A percentile compares a stretch with the other conserved stretches of the same genome.
Conservation (phyloP, 2,329 filamentous ascomycete genomes). For the Sporothrix pallida region DNA sequence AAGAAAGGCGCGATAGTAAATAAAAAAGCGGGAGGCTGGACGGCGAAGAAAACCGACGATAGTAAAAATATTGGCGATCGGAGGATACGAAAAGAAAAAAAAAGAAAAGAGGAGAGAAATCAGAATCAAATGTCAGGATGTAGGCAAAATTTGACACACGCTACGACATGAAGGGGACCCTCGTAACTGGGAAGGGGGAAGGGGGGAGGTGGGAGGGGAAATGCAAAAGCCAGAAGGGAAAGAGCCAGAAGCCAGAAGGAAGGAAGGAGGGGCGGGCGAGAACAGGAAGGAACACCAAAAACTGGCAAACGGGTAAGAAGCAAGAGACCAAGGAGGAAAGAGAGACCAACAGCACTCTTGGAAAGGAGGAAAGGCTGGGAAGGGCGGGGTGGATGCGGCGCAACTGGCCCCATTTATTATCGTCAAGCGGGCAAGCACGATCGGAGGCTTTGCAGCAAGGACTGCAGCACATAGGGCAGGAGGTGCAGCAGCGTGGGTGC, state of each 20-base stretch:
- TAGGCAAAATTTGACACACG: slow-evolving; percentile 26
- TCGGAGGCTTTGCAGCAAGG: slow-evolving; percentile 28
- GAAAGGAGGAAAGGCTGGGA: slow-evolving; percentile 35
- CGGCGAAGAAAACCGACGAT: background rate
- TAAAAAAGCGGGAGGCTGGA: slow-evolving; percentile 7
- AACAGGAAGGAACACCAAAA: no score
- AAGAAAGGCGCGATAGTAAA: slow-evolving; percentile 2
- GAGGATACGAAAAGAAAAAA: background rate
- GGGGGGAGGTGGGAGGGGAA: background rate
- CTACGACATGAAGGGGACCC: slow-evolving; percentile 20
- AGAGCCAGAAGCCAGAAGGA: background rate
- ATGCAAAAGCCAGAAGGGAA: no score
- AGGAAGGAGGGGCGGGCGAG: slow-evolving; percentile 16
- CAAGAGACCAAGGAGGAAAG: slow-evolving; percentile 8
- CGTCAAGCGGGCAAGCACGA: slow-evolving; percentile 29
- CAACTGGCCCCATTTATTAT: slow-evolving; percentile 34
- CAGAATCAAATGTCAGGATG: background rate
- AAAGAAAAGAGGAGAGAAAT: background rate
- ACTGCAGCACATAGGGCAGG: slow-evolving; percentile 23
- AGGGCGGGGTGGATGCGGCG: slow-evolving; percentile 36
- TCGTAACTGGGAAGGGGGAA: slow-evolving; percentile 13
- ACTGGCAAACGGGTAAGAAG: no score
- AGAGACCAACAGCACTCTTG: background rate
- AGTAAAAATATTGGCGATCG: background rate
- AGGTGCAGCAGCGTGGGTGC: slow-evolving; percentile 25